Evolutionary conservation across 1,284 basidiomycete species (phyloP).

Genomic region (Microbotryomycetes sp.): DNA sequence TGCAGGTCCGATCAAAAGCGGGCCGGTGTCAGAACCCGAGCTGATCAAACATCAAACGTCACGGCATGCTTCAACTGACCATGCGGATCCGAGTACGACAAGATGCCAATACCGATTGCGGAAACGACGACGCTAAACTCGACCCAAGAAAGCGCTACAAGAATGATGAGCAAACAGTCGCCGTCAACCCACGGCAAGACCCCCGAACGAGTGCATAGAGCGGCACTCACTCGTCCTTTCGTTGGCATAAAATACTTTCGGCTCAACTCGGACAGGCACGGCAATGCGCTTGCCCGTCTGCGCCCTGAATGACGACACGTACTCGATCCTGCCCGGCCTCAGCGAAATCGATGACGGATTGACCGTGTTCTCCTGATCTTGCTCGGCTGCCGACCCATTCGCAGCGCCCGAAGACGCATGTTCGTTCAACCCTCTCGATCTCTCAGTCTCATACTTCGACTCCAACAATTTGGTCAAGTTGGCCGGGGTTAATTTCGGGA

Average conservation of each 20-base stretch:
- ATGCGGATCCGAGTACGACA: conserved; percentile 25
- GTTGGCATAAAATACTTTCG: conserved; percentile 95
- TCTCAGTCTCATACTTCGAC: conserved; percentile 31
- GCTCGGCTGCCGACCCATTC: conserved; percentile 20
- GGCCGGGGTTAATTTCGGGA: conserved; percentile 69
- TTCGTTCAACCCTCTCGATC: conserved; percentile 15
- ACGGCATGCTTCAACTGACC: conserved; percentile 43
- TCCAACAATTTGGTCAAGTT: conserved; percentile 36
- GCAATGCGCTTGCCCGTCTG: conserved; percentile 83
- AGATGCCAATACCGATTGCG: conserved; percentile 76
- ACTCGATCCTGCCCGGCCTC: conserved; percentile 38
- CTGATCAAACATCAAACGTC: conserved; percentile 77
- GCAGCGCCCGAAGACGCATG: conserved; percentile 14
- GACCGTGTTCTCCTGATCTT: conserved; percentile 1
- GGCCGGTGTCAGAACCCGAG: neutral
- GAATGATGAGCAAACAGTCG: neutral
- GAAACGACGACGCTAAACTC: conserved; percentile 84
- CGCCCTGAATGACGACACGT: conserved; percentile 69
- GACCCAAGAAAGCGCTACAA: conserved; percentile 55
- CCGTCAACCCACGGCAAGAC: conserved; percentile 32
- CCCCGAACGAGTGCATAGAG: conserved; percentile 46
- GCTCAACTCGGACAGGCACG: conserved; percentile 88
- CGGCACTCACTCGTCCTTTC: conserved; percentile 57
- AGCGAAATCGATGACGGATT: conserved; percentile 18
- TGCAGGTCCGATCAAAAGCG: conserved; percentile 2